Evolutionary conservation across 139 green algal species (phyloP), one percentile per base, ranked within the genome.

Genomic region (Deuterostichococcus epilithicus): DNA sequence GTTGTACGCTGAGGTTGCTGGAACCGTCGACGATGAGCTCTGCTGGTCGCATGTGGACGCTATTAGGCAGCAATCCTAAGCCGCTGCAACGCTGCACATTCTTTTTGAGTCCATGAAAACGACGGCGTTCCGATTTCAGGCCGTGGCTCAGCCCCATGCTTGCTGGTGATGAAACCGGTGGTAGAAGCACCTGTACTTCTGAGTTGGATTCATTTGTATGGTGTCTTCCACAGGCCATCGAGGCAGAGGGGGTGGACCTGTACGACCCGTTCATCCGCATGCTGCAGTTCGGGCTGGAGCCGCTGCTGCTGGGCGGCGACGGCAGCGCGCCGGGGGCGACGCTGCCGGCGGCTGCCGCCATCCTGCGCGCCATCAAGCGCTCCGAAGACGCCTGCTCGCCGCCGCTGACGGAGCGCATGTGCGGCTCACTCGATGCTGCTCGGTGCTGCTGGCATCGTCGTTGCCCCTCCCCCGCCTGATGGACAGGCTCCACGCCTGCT

Each of bases 251-350:
- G 18, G 13, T n/a, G 45, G 76, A 78, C 58, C 73, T 65, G 8
- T 42, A 82, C 63, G 67, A 78, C 28, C 88, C 88, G 36, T 93
- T 93, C 78, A 71, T 84, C 73, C 77, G 74, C 73, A 92, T 91
- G 88, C 74, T 93, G 42, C 89, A 92, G 83, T 87, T 91, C 65
- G 77, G 71, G 36, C 82, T 94, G 77, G 84, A 90, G 77, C 77
- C 84, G 45, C 81, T 94, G 77, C 72, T 92, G 39, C 72, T 87
- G 47, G 72, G 81, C 18, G 39, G 63, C 58, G 3, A 32, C 66
- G 38, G 2, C n/a, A 42, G 26, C 3, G 2, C 20, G 42, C 36
- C 71, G 38, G 77, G 65, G 4, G 74, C 66, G 8, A 70, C n/a
- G 28, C 38, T 81, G 13, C 72, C 74, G 3, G 68, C 37, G 6